These are phyloP conservation scores for Pezizomycotina sp. DNA, from an alignment of 2,329 filamentous ascomycete genomes.

Conservation along the genomic window DNA sequence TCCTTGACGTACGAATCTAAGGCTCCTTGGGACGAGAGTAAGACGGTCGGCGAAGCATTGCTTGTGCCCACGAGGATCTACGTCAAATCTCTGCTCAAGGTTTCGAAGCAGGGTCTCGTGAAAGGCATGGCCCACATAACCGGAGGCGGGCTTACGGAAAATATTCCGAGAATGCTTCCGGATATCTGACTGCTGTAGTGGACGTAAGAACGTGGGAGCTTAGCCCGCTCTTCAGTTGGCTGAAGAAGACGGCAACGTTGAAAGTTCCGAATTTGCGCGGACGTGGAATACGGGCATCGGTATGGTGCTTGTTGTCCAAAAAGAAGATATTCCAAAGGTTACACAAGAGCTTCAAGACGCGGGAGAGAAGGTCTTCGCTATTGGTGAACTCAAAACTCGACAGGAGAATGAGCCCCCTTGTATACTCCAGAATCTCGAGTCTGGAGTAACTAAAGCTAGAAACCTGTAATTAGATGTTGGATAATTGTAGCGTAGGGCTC, in stretches of 20 bases:
- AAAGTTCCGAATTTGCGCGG: constrained; percentile 62
- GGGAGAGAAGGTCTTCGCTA: constrained; percentile 60
- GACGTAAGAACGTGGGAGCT: constrained; percentile 61
- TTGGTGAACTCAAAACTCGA: constrained; percentile 54
- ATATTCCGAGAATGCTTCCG: constrained; percentile 87
- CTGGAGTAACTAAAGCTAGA: no score
- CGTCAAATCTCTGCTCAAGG: constrained; percentile 60
- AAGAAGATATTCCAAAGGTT: constrained; percentile 45
- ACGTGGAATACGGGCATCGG: constrained; percentile 92
- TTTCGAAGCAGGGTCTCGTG: constrained; percentile 45
- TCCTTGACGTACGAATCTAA: constrained; percentile 53
- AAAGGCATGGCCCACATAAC: constrained; percentile 97
- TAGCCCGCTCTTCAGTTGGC: constrained; percentile 70
- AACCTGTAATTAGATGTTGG: no score
- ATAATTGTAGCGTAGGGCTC: no score
- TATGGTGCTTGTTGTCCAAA: constrained; percentile 73
- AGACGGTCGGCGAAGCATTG: constrained; percentile 55
- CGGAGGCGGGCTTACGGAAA: constrained; percentile 80
- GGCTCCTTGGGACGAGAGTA: constrained; percentile 56
- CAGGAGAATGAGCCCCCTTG: constrained; percentile 40
- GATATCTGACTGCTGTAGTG: constrained; percentile 61
- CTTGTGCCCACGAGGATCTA: constrained; percentile 89
- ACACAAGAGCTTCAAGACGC: constrained; percentile 43
- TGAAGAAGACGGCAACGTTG: constrained; percentile 60
- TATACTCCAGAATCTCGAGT: constrained; percentile 44